Base-by-base conservation (phyloP, 2,329 filamentous ascomycete genomes). In the Calonectria henricotiae region DNA sequence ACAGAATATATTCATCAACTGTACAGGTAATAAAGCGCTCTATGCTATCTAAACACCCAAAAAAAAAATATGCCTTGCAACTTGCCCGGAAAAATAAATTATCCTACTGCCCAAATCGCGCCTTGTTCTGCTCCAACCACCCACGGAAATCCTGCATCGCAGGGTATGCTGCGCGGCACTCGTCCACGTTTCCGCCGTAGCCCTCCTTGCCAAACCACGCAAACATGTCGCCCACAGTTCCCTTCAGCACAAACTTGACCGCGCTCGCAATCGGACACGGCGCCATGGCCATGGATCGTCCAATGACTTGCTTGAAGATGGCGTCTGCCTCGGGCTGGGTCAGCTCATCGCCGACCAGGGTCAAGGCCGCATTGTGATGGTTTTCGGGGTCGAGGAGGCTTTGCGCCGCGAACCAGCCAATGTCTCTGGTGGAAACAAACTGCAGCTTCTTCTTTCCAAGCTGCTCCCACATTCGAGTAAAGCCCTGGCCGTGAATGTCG, bases 371-470 rank as follows among this genome's bases (percentile, higher is more conserved):
- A 35, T 60, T 55, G 3, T 5, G 23, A 58, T 79, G 80, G 35
- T 75, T 65, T 1, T 81, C 74, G 0, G 82, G 78, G 2, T 79
- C 61, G 4, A 82, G 66, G 54, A 86, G 82, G 11, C 80, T 81
- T 62, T 83, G 73, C 1, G 81, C 81, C 11, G 79, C 84, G 54
- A 84, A 84, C 67, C 77, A 79, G 6, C 85, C 84, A 69, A 86
- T 85, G 69, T 86, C 84, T 0, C 69, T 74, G 0, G 79, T 81
- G 6, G 83, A 77, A 4, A 86, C 76, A 27, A 83, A 73, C 69
- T 85, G 83, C 5, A 85, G 74, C 35, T 71, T 68, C 47, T 71
- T 74, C 3, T n/a, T 55, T 1, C 68, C 71, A 5, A 75, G 65
- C 23, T 71, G 71, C 62, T 71, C 71, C 72, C 72, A 75, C 72